Percentiles rank a stretch among this genome's conserved stretches.
Evolutionary conservation across 1,139 yeast species (phyloP).

Genomic region (Blastobotrys persicus): DNA sequence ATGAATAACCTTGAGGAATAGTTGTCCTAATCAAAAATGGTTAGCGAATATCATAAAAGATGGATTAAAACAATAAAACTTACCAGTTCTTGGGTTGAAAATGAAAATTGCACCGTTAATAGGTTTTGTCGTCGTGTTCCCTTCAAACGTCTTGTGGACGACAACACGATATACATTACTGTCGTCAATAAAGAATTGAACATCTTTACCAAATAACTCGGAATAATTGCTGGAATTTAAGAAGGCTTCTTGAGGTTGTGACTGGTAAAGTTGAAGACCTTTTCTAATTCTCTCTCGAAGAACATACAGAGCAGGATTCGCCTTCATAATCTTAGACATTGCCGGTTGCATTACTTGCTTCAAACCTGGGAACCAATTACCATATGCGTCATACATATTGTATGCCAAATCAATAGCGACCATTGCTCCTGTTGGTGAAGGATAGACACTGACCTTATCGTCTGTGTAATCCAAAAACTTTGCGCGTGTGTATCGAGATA

Average conservation of each 20-base stretch:
- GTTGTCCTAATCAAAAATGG: conserved; percentile 53
- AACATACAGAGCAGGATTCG: conserved; percentile 90
- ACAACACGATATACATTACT: conserved; percentile 93
- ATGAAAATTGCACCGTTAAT: conserved; percentile 91
- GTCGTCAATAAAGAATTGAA: conserved; percentile 85
- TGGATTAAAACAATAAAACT: background rate
- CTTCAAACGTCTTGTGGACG: conserved; percentile 89
- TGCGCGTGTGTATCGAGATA: conserved; percentile 89
- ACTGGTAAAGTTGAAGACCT: conserved; percentile 88
- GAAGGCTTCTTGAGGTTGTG: conserved; percentile 91
- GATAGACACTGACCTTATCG: conserved; percentile 81
- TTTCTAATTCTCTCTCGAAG: conserved; percentile 90
- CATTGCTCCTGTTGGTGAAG: conserved; percentile 90
- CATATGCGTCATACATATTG: conserved; percentile 94
- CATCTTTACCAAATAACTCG: conserved; percentile 81
- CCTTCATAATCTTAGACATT: conserved; percentile 90
- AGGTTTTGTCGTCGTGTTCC: conserved; percentile 88
- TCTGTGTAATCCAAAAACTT: conserved; percentile 90
- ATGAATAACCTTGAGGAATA: conserved; percentile 84
- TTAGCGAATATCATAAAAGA: background rate
- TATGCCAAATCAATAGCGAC: conserved; percentile 92
- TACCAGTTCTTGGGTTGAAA: conserved; percentile 70
- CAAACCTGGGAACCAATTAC: conserved; percentile 96
- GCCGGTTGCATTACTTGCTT: conserved; percentile 89
- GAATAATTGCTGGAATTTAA: conserved; percentile 87